A percentile compares a stretch with the other conserved stretches of the same genome.
Evolutionary conservation across 441 rosid genomes (phyloP).

Genomic region (Kokia cookei): DNA sequence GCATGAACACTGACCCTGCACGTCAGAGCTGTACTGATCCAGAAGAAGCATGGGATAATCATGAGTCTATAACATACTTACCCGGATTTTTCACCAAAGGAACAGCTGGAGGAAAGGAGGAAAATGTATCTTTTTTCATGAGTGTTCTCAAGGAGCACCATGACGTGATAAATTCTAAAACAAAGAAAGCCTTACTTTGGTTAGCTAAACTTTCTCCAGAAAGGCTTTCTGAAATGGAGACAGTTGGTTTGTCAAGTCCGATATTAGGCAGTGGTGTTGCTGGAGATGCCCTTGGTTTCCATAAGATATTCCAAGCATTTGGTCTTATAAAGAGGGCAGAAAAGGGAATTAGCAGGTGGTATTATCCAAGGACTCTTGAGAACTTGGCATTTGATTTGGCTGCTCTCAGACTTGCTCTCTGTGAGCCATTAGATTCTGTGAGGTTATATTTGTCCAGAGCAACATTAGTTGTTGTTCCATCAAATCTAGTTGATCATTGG

Average conservation of each 20-base stretch:
- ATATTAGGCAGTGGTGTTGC: slow-evolving; percentile 35
- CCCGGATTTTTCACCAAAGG: slow-evolving; percentile 79
- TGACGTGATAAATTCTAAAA: slow-evolving; percentile 38
- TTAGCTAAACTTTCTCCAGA: slow-evolving; percentile 65
- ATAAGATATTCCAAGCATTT: slow-evolving; percentile 73
- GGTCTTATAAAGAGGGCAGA: slow-evolving; percentile 67
- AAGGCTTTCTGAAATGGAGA: slow-evolving; percentile 78
- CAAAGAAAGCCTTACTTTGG: slow-evolving; percentile 77
- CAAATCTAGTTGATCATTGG: slow-evolving; percentile 92
- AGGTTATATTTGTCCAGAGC: slow-evolving; percentile 89
- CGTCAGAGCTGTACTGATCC: slow-evolving; percentile 69
- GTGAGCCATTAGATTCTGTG: slow-evolving; percentile 67
- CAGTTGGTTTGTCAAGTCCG: slow-evolving; percentile 71
- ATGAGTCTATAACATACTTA: slow-evolving; percentile 48
- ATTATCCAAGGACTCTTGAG: slow-evolving; percentile 61
- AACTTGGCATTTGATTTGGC: slow-evolving; percentile 82
- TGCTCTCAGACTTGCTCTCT: slow-evolving; percentile 76
- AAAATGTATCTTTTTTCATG: slow-evolving; percentile 70
- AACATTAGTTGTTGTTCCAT: slow-evolving; percentile 81
- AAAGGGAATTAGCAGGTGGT: slow-evolving; percentile 69
- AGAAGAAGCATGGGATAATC: slow-evolving; percentile 70
- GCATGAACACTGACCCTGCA: slow-evolving; percentile 69
- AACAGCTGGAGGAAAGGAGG: slow-evolving; percentile 46
- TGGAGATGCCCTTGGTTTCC: slow-evolving; percentile 36
- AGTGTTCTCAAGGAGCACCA: slow-evolving; percentile 65